Base-by-base conservation (phyloP, 805 yeast genomes). In the Candida stauntonica region DNA sequence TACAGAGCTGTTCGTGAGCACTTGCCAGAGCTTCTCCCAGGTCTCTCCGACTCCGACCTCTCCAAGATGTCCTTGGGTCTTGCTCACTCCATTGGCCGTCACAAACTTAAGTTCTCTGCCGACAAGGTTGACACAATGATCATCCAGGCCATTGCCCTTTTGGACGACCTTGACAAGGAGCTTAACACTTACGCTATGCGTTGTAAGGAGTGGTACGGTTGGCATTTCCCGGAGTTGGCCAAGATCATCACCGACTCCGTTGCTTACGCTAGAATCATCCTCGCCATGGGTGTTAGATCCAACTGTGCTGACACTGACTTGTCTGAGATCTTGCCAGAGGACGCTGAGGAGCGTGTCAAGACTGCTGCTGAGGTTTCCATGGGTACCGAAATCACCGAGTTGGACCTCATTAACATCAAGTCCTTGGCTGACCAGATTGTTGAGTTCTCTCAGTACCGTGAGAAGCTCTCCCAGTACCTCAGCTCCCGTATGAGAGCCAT, bases 201-300 rank as follows among this genome's bases (percentile, higher is more conserved):
- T 72, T 79, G 91, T 69, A 93, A 91, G 72, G 99, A 93, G 71
- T 93, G 99, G 99, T 93, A 93, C 70, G 99, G 99, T 51, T 93
- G 99, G 99, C 99, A 93, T 68, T 93, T 93, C 81, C 99, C 99
- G 28, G 99, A 93, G 68, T 79, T 93, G 79, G 96, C 97, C 57
- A 93, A 93, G 76, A 87, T 91, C 64, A 85, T 93, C 55, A 80
- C 83, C 52, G 99, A 91, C 68, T 89, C 96, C 51, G 91, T 86
- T 55, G 97, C 97, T 33, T 91, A 80, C 65, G 98, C 98, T 46
- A 83, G 94, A 72, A 85, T 88, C 54, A 86, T 93, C 60, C 76
- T 88, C 67, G 73, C 81, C 54, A 88, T 93, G 96, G 98, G 98
- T 53, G 69, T 86, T 54, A 80, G 99, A 72, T 74, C 96, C 39